These are phyloP conservation scores for Metschnikowia drakensbergensis DNA, from an alignment of 805 yeast species.

Conservation along the genomic window DNA sequence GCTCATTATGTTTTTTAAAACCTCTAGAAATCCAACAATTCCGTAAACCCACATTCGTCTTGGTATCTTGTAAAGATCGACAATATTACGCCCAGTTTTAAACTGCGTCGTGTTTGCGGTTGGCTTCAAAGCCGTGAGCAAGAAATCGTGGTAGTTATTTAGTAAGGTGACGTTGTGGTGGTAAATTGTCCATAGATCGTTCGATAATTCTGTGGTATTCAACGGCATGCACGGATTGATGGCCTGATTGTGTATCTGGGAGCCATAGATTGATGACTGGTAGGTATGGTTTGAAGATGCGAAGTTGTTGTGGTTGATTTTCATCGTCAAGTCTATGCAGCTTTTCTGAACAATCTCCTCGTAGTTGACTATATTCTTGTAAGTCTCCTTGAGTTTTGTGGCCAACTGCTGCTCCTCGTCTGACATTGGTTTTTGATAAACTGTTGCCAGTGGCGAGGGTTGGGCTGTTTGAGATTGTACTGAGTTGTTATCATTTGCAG, in stretches of 20 bases:
- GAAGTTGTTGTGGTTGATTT: constrained; percentile 38
- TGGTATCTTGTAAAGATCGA: constrained; percentile 72
- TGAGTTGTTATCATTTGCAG: constrained; percentile 10
- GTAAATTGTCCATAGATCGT: constrained; percentile 69
- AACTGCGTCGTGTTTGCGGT: constrained; percentile 47
- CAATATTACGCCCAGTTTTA: constrained; percentile 72
- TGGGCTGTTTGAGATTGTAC: constrained; percentile 9
- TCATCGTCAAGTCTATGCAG: constrained; percentile 54
- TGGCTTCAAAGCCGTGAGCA: constrained; percentile 68
- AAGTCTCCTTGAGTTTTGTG: constrained; percentile 68
- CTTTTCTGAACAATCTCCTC: constrained; percentile 70
- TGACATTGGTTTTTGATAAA: constrained; percentile 35
- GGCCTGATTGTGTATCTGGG: constrained; percentile 11
- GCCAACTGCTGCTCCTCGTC: constrained; percentile 66
- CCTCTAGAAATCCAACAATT: constrained; percentile 74
- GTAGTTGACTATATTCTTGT: constrained; percentile 61
- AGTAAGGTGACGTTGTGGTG: constrained; percentile 61
- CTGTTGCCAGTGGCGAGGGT: constrained; percentile 6
- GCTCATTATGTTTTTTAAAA: constrained; percentile 67
- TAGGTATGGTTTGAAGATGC: constrained; percentile 33
- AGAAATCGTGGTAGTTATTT: constrained; percentile 69
- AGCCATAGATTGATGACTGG: constrained; percentile 15
- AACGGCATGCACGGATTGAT: constrained; percentile 19
- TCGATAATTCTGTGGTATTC: constrained; percentile 47
- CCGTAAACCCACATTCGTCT: constrained; percentile 85